Percentiles rank a stretch among this genome's conserved stretches.
Evolutionary conservation across 2,329 filamentous ascomycete genomes (phyloP).

Genomic region (Akanthomyces dipterigenus): DNA sequence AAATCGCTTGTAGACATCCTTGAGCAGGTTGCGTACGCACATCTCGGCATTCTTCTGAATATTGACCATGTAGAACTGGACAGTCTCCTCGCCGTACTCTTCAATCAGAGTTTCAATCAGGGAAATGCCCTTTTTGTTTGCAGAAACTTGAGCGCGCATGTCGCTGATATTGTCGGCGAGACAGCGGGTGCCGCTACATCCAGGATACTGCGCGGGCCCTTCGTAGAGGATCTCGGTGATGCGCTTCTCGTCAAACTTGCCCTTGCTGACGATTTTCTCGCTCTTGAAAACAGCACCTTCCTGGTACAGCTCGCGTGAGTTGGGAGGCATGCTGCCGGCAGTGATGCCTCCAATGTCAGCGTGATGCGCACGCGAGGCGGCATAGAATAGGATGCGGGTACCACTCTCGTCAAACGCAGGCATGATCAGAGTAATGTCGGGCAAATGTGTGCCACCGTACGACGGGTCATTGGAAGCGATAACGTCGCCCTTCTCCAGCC

Average conservation of each 20-base stretch:
- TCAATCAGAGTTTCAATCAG: conserved; percentile 67
- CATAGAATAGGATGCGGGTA: conserved; percentile 72
- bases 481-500: conserved; percentile 71
- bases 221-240: conserved; percentile 66
- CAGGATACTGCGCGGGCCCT: conserved; percentile 66
- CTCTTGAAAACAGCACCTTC: conserved; percentile 58
- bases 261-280: conserved; percentile 67
- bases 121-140: conserved; percentile 81
- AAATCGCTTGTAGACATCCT: conserved; percentile 62
- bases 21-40: conserved; percentile 66
- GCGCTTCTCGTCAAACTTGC: conserved; percentile 69
- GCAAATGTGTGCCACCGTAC: conserved; percentile 75
- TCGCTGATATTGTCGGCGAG: conserved; percentile 78
- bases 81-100: conserved; percentile 70
- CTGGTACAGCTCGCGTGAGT: conserved; percentile 57
- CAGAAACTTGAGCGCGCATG: conserved; percentile 74
- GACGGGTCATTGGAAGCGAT: conserved; percentile 80
- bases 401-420: conserved; percentile 62
- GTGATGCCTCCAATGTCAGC: conserved; percentile 81
- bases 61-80: conserved; percentile 76
- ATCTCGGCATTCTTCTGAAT: conserved; percentile 76
- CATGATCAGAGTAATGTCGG: conserved; percentile 75
- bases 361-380: conserved; percentile 72
- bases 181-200: conserved; percentile 72
- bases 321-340: conserved; percentile 74